phyloP scores from a whole-genome alignment of 805 yeast species.

The Lipomyces sp. region DNA sequence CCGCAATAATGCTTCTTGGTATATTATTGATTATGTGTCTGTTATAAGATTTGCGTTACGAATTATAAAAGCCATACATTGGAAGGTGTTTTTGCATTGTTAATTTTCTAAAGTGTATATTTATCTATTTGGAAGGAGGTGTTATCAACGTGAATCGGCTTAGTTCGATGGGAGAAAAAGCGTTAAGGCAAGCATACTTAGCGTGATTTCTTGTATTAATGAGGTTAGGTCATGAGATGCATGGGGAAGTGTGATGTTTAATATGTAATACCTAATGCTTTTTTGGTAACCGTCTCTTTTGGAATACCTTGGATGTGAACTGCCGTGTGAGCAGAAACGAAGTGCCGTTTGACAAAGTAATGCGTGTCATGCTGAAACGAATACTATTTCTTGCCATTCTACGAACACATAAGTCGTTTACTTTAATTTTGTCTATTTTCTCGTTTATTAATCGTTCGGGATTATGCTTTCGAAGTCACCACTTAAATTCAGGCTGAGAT shows the following conservation, averaged over 20 bases:
- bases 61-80: background rate
- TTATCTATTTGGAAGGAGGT: background rate
- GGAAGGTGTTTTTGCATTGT: background rate
- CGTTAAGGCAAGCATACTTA: background rate
- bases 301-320: background rate
- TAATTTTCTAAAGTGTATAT: background rate
- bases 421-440: no score
- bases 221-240: slow-evolving; percentile 1
- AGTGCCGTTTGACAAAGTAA: background rate
- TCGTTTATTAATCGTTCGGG: no score
- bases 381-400: no score
- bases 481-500: no score
- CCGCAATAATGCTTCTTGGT: slow-evolving; percentile 22
- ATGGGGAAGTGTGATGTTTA: background rate
- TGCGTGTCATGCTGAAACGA: no score
- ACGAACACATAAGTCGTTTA: no score
- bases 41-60: slow-evolving; percentile 6
- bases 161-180: background rate
- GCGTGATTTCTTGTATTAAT: background rate
- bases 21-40: slow-evolving; percentile 24
- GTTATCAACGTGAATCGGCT: background rate
- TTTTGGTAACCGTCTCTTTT: background rate
- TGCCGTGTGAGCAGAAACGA: background rate
- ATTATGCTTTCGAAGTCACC: no score
- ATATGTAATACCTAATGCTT: background rate